Evolutionary conservation across 768 basidiomycete genomes (phyloP), one percentile per base, ranked within the genome.

Genomic region (Favolaschia claudopus): DNA sequence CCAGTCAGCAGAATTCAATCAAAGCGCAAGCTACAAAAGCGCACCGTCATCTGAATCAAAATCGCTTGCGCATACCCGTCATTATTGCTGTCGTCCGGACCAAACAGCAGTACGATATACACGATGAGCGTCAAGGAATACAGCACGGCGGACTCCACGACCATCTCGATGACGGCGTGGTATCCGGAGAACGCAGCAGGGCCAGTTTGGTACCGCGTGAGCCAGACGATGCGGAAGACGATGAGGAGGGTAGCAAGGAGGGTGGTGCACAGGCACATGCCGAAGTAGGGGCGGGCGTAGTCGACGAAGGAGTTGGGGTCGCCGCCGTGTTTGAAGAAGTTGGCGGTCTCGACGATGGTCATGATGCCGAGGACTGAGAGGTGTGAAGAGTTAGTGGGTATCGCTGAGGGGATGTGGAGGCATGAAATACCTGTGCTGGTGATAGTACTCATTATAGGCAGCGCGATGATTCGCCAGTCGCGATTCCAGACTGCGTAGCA

Each of bases 401-500:
- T n/a, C n/a, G n/a, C n/a, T n/a, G n/a, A n/a, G n/a, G 12, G 34
- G 40, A 39, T 13, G 12, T 7, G 15, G 36, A 20, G 22, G n/a
- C 20, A 28, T 7, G 22, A 13, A 36, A 24, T 19, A 62, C 60
- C 37, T 51, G 60, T 56, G 24, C 54, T 55, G 8, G 45, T 33
- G 37, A 68, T 27, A 25, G 59, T 66, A 38, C 56, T 53, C 24
- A 68, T 28, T 3, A 42, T 39, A 15, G 67, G 67, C 13, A 68
- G 22, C 10, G 57, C 42, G 5, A 68, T 49, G 20, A 58, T 53
- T 7, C 53, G 39, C 51, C 48, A 61, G 15, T 60, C 43, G 40
- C 43, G 50, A 17, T 42, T 44, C 67, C 72, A 77, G 22, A 79
- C 51, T 27, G 72, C 60, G 36, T 50, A 72, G 50, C 72, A 76